Base-by-base conservation (phyloP, 1,139 yeast genomes). In the Kurtzmaniella natalensis region DNA sequence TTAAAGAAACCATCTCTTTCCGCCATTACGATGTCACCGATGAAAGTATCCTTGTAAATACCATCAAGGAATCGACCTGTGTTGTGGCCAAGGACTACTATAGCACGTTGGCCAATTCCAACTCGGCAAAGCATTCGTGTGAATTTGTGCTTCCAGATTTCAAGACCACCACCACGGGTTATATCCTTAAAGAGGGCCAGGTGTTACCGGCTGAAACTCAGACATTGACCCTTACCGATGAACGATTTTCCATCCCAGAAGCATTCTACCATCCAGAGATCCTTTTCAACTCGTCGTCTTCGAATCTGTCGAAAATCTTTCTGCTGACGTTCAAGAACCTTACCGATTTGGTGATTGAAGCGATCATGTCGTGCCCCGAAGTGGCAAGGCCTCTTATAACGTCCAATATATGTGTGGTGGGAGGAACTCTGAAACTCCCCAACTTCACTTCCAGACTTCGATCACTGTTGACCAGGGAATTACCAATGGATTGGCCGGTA, bases 21-120 rank as follows among this genome's bases (percentile, higher is more conserved):
- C 71, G 97, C 38, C 94, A 94, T 60, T 92, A 89, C 57, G 94
- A 94, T 51, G 89, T 94, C 49, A 80, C 86, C 53, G 96, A 89
- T 41, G 98, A 94, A 55, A 84, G 95, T 0, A 70, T 84, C 6
- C 62, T 94, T 33, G 81, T 92, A 34, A 86, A 89, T 51, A 80
- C 84, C 25, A 84, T 94, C 45, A 92, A 94, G 51, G 96, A 92
- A 49, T 66, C 75, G 23, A 72, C 94, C 5, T 77, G 92, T 47
- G 88, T 76, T 53, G 77, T 89, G 30, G 81, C 95, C 1, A 46
- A 51, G 10, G 78, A 89, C 44, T 92, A 82, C 50, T 71, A 70
- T 26, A 60, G 61, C 13, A 78, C 83, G 17, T 61, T 89, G 37
- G 63, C 68, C 31, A 21, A 21, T 4, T 11, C 21, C 7, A 39